These are phyloP conservation scores for Saposhnikovia divaricata DNA, from an alignment of 129 eudicot species.

Conservation along the genomic window DNA sequence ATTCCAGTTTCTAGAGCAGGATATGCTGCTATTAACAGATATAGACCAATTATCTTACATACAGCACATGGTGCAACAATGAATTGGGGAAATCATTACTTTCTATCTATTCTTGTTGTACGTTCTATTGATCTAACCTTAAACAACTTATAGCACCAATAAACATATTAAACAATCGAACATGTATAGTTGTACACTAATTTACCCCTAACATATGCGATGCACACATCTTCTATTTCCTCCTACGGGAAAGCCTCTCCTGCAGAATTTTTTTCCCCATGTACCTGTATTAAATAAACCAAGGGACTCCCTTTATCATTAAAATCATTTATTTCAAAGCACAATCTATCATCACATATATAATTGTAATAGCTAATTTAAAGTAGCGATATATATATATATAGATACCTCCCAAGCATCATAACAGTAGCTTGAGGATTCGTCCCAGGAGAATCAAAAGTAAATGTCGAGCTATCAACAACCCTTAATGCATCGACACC, in stretches of 20 bases:
- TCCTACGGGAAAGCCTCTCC: conserved; percentile 23
- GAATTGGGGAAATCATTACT: background rate
- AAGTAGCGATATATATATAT: background rate
- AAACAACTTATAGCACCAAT: background rate
- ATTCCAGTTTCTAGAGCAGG: background rate
- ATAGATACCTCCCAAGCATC: conserved; percentile 82
- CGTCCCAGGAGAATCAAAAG: conserved; percentile 70
- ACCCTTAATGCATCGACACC: conserved; percentile 61
- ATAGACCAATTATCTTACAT: background rate
- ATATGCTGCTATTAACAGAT: background rate
- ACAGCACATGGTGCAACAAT: background rate
- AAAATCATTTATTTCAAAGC: background rate
- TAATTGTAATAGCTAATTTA: background rate
- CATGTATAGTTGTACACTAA: background rate
- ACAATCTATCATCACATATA: background rate
- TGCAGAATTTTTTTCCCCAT: conserved; percentile 51
- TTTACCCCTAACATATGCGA: background rate
- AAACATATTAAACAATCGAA: too few relatives aligned
- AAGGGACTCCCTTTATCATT: background rate
- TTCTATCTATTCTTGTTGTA: background rate
- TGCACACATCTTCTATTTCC: conserved; percentile 10
- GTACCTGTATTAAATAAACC: conserved; percentile 47
- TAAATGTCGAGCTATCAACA: conserved; percentile 71
- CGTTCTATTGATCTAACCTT: background rate
- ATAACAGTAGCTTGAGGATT: conserved; percentile 96